Evolutionary conservation across 805 yeast species (phyloP).

Genomic region (Maudiozyma serrabonitensis): DNA sequence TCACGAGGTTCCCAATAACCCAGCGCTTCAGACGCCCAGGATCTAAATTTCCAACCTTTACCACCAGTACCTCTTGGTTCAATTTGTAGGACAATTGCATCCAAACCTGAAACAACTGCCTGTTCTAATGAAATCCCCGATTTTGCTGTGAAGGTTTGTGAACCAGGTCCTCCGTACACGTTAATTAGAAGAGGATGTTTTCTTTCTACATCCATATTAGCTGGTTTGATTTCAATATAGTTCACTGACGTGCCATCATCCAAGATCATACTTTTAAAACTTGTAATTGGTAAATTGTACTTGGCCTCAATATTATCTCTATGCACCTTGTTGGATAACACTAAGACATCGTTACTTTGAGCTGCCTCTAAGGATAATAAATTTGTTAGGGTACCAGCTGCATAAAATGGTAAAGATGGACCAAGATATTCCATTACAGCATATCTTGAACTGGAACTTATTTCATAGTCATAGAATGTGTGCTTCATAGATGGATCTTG

Average conservation of each 20-base stretch:
- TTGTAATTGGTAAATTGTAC: slow-evolving; percentile 39
- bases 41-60: slow-evolving; percentile 56
- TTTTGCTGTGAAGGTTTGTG: slow-evolving; percentile 43
- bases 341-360: slow-evolving; percentile 5
- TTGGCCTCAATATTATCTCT: slow-evolving; percentile 16
- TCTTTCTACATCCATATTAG: slow-evolving; percentile 36
- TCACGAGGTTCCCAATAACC: slow-evolving; percentile 78
- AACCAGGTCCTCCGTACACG: slow-evolving; percentile 78
- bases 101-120: slow-evolving; percentile 43
- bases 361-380: slow-evolving; percentile 10
- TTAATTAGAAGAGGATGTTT: slow-evolving; percentile 58
- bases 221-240: slow-evolving; percentile 55
- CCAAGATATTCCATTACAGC: slow-evolving; percentile 22
- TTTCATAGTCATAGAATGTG: slow-evolving; percentile 35
- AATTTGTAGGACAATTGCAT: slow-evolving; percentile 53
- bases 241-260: slow-evolving; percentile 37
- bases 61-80: slow-evolving; percentile 85
- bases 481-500: slow-evolving; percentile 15
- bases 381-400: slow-evolving; percentile 18
- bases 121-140: slow-evolving; percentile 50
- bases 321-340: slow-evolving; percentile 10
- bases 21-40: slow-evolving; percentile 45
- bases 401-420: slow-evolving; percentile 10
- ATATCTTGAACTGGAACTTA: slow-evolving; percentile 50
- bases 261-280: slow-evolving; percentile 32